Evolutionary conservation across 768 basidiomycete genomes (phyloP).

Genomic region (Rhodocollybia butyracea): DNA sequence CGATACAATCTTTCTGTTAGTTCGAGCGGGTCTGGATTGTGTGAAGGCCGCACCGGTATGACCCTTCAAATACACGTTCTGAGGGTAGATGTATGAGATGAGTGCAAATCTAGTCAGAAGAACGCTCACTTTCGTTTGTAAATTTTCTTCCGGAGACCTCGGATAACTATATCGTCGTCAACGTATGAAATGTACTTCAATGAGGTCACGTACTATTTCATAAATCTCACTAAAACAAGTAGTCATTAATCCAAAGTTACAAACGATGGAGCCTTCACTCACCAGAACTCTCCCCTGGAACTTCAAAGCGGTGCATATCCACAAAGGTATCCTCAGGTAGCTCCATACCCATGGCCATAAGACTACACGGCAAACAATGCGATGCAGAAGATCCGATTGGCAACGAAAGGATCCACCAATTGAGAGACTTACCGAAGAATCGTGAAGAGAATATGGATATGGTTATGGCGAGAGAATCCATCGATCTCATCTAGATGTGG

Average conservation of each 20-base stretch:
- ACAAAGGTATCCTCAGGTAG: conserved; percentile 51
- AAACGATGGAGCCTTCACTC: conserved; percentile 2
- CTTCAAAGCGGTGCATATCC: conserved; percentile 43
- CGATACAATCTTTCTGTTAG: too few species aligned
- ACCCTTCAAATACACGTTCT: conserved; percentile 60
- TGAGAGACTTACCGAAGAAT: conserved; percentile 33
- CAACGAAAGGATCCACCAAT: too few species aligned
- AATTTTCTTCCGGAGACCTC: conserved; percentile 45
- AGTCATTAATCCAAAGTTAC: background rate
- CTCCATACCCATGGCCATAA: conserved; percentile 50
- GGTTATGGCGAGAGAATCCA: conserved; percentile 47
- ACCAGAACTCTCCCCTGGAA: conserved; percentile 41
- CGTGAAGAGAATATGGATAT: conserved; percentile 48
- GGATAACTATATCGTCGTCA: conserved; percentile 37
- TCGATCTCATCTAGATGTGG: conserved; percentile 53
- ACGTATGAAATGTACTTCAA: background rate
- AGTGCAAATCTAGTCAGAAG: too few species aligned
- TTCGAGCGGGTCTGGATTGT: too few species aligned
- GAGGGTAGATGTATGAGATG: too few species aligned
- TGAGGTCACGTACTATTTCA: conserved; percentile 52
- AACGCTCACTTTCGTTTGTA: conserved; percentile 42
- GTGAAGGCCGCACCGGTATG: conserved; percentile 41
- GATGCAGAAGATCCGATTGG: background rate
- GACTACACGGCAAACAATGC: conserved; percentile 22
- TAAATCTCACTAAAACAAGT: conserved; percentile 46